Percentiles rank a stretch among this genome's conserved stretches.
These are phyloP conservation scores for Russula abietina DNA, from an alignment of 768 basidiomycete species.

Conservation along the genomic window DNA sequence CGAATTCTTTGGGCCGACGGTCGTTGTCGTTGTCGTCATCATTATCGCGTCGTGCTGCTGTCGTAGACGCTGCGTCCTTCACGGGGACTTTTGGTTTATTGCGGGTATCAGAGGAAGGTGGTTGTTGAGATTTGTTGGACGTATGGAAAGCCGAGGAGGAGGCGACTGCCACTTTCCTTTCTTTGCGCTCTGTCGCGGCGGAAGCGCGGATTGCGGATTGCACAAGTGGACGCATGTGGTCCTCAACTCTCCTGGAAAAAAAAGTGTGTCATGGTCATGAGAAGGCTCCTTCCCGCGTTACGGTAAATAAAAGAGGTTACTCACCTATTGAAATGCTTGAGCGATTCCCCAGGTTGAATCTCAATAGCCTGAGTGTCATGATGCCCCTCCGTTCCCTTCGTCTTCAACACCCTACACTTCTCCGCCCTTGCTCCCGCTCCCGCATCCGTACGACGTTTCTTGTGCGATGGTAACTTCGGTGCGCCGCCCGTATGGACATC, in stretches of 20 bases:
- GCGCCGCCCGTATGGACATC: background rate
- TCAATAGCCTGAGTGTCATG: constrained; percentile 24
- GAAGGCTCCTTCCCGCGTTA: background rate
- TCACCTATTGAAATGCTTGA: constrained; percentile 72
- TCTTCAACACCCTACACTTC: background rate
- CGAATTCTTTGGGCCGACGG: constrained; percentile 43
- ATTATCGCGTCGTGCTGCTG: background rate
- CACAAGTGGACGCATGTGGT: constrained; percentile 59
- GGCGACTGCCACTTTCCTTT: constrained; percentile 31
- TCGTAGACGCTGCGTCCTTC: background rate
- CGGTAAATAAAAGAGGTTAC: background rate
- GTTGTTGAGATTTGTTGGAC: constrained; percentile 9
- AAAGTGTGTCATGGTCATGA: background rate
- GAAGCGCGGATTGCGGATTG: constrained; percentile 56
- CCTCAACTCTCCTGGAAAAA: constrained; percentile 59
- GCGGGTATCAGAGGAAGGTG: background rate
- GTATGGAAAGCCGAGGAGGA: too few relatives aligned
- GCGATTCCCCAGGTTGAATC: constrained; percentile 63
- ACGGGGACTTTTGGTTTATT: background rate
- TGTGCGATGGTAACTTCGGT: background rate
- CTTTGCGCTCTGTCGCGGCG: constrained; percentile 44
- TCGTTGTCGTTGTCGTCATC: constrained; percentile 2
- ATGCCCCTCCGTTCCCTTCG: background rate
- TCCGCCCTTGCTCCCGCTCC: constrained; percentile 23
- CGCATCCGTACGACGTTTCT: constrained; percentile 30